A percentile compares a stretch with the other conserved stretches of the same genome.
Evolutionary conservation across 116 monocot genomes (phyloP).

Genomic region (Trichopus zeylanicus): DNA sequence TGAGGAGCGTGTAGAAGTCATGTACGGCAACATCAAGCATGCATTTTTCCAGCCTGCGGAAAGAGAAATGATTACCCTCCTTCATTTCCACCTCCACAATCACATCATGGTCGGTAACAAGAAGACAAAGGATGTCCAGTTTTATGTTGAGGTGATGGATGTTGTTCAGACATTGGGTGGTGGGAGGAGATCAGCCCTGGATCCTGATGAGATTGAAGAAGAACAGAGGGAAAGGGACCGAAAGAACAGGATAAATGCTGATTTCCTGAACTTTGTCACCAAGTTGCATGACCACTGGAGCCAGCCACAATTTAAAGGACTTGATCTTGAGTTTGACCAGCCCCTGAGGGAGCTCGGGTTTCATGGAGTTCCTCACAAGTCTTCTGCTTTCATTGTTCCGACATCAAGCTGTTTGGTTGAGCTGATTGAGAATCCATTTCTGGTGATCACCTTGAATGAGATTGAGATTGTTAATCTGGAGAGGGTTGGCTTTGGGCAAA

Average conservation of each 20-base stretch:
- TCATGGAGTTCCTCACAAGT: conserved; percentile 82
- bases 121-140: conserved; percentile 93
- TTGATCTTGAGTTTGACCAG: conserved; percentile 84
- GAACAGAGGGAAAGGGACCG: conserved; percentile 85
- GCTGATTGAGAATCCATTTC: conserved; percentile 75
- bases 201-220: conserved; percentile 92
- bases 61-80: conserved; percentile 83
- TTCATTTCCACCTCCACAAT: conserved; percentile 87
- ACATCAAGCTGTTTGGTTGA: conserved; percentile 82
- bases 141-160: conserved; percentile 95
- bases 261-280: conserved; percentile 81
- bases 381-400: conserved; percentile 85
- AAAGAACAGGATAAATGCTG: conserved; percentile 85
- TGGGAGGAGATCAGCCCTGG: conserved; percentile 60
- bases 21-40: conserved; percentile 91
- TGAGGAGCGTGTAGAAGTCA: conserved; percentile 77
- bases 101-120: conserved; percentile 94
- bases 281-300: conserved; percentile 74
- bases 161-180: conserved; percentile 86
- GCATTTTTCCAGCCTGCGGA: conserved; percentile 95
- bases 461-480: conserved; percentile 96
- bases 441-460: conserved; percentile 75
- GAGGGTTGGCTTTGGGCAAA: conserved; percentile 83
- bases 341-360: conserved; percentile 90
- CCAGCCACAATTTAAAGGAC: conserved; percentile 62